Evolutionary conservation across 306 rosid species (phyloP), one percentile per base, ranked within the genome.

Genomic region (Cyamopsis tetragonoloba): DNA sequence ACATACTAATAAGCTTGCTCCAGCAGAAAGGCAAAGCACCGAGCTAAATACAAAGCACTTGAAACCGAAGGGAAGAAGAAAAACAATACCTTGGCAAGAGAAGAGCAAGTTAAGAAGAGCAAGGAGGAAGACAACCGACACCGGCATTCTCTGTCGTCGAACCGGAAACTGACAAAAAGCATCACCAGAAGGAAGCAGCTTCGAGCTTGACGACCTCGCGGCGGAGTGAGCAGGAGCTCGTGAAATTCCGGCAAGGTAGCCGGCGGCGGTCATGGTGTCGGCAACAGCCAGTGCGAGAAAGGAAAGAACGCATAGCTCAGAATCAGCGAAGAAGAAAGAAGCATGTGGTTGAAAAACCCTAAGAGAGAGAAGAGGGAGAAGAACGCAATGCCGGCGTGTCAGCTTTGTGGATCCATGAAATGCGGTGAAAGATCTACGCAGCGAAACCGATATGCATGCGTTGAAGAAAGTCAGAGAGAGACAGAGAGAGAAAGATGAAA

Each of bases 351-450:
- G 19, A 2, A 30, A 84, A 88, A 79, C 98, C 95, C 98, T 85
- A 87, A 68, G 86, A 85, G 79, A 79, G 85, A 85, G 92, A 74
- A 49, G 31, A 4, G 1, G 37, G 27, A 32, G 34, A 26, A 11
- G 22, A n/a, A n/a, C n/a, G 55, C 76, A 80, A 73, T 83, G 93
- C 77, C n/a, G 77, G 74, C 37, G 70, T 39, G 57, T 68, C 23
- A 32, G 79, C n/a, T 17, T 61, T 13, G 70, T 60, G 87, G 95
- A 92, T 92, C 98, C 98, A 84, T 30, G 81, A 87, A 84, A 85
- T 28, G 87, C 95, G 91, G 84, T 15, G 17, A 72, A 84, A 66
- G 85, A 89, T 88, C 91, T 81, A 72, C 39, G 38, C 38, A 44
- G 19, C 8, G 47, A 37, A 62, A 51, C n/a, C 18, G 2, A 30